Evolutionary conservation across 257 asterid species (phyloP).

Genomic region (Solanum chilense): DNA sequence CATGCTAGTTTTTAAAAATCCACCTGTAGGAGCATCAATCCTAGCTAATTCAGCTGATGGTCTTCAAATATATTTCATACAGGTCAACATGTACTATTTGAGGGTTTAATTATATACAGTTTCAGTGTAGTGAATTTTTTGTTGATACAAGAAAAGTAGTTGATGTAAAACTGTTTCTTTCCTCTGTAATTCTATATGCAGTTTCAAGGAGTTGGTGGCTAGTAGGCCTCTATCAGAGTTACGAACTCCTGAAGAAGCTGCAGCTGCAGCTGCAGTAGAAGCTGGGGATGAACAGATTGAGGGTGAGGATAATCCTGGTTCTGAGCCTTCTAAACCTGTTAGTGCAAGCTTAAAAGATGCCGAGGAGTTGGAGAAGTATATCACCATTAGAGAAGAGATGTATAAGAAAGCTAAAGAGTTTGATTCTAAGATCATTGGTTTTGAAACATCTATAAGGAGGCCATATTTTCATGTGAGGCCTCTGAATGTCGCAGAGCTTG

Average conservation of each 20-base stretch:
- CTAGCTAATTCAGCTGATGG: background rate
- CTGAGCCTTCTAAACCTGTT: slow-evolving; percentile 47
- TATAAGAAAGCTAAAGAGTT: slow-evolving; percentile 86
- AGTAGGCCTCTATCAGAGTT: slow-evolving; percentile 77
- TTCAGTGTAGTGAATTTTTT: background rate
- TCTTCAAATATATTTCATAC: background rate
- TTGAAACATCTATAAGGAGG: slow-evolving; percentile 91
- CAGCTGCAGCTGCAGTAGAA: slow-evolving; percentile 46
- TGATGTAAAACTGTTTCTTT: background rate
- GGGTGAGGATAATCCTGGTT: slow-evolving; percentile 52
- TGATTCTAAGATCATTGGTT: slow-evolving; percentile 84
- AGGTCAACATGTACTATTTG: background rate
- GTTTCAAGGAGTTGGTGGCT: slow-evolving; percentile 95
- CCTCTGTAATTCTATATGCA: slow-evolving; percentile 18
- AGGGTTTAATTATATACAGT: background rate
- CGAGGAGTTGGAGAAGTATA: slow-evolving; percentile 96
- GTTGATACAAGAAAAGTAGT: background rate
- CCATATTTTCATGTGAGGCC: slow-evolving; percentile 98
- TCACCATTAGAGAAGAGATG: slow-evolving; percentile 78
- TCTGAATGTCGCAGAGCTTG: slow-evolving; percentile 82
- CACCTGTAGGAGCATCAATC: background rate
- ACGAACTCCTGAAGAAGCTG: slow-evolving; percentile 74
- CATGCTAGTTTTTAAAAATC: background rate
- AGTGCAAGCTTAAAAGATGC: slow-evolving; percentile 79
- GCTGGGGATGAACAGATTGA: slow-evolving; percentile 44